Conservation (phyloP, 371 early-diverging fungal species). For the Mucor irregularis region DNA sequence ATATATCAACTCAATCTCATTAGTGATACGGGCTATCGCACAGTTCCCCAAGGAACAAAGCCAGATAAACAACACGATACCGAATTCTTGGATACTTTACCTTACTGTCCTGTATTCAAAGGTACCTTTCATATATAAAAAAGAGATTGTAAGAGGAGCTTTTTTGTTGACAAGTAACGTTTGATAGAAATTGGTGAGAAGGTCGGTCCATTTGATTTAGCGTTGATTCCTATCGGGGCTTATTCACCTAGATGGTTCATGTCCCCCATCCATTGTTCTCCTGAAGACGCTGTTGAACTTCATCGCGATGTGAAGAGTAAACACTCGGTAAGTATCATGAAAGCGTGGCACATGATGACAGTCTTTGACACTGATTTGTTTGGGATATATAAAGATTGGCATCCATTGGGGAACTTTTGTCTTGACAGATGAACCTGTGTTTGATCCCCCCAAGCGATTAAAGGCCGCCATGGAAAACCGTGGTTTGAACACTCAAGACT, state of each 20-base stretch:
- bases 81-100: conserved; percentile 43
- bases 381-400: conserved; percentile 27
- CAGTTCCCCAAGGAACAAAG: conserved; percentile 32
- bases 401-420: conserved; percentile 52
- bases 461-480: conserved; percentile 45
- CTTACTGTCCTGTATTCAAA: conserved; percentile 79
- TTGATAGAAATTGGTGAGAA: conserved; percentile 66
- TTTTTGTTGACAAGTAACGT: too few relatives aligned
- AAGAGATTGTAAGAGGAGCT: background rate
- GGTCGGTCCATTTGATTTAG: conserved; percentile 69
- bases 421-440: conserved; percentile 56
- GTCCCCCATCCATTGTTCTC: conserved; percentile 71
- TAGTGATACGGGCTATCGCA: conserved; percentile 77
- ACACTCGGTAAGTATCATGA: conserved; percentile 64
- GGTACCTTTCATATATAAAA: conserved; percentile 36
- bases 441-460: conserved; percentile 59
- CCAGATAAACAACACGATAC: conserved; percentile 30
- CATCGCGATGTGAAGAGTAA: conserved; percentile 71
- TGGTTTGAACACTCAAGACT: conserved; percentile 53
- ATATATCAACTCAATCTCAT: conserved; percentile 3
- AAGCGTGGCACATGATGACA: background rate
- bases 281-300: conserved; percentile 77
- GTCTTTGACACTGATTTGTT: too few relatives aligned
- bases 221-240: conserved; percentile 84
- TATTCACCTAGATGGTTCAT: conserved; percentile 75